Conservation (phyloP, 805 yeast species). For the Huiozyma naganishii region DNA sequence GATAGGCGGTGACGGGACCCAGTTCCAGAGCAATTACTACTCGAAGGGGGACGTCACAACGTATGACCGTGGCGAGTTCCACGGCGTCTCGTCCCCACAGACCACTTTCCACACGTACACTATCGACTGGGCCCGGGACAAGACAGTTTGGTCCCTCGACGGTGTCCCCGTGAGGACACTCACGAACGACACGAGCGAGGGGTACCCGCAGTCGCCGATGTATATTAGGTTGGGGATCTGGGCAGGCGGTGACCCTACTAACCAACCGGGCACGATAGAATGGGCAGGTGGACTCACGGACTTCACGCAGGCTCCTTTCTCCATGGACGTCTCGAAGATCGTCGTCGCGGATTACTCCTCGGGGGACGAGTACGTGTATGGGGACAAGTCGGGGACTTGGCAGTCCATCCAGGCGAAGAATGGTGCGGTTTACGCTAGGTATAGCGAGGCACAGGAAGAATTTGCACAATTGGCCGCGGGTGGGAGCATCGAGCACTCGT, state of each 20-base stretch:
- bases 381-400: constrained; percentile 48
- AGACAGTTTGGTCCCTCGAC: constrained; percentile 61
- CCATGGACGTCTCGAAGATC: constrained; percentile 51
- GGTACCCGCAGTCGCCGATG: constrained; percentile 93
- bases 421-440: constrained; percentile 56
- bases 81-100: constrained; percentile 44
- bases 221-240: constrained; percentile 54
- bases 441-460: constrained; percentile 34
- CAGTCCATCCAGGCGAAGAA: constrained; percentile 44
- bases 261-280: constrained; percentile 56
- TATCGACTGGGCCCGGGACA: constrained; percentile 68
- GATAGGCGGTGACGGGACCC: constrained; percentile 67
- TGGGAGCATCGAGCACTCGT: constrained; percentile 1
- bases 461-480: constrained; percentile 26
- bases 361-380: constrained; percentile 47
- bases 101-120: constrained; percentile 63
- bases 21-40: constrained; percentile 72
- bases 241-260: constrained; percentile 73
- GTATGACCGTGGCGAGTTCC: constrained; percentile 72
- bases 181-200: constrained; percentile 40
- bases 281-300: constrained; percentile 79
- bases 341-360: constrained; percentile 60
- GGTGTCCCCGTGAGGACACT: constrained; percentile 60
- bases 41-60: constrained; percentile 70
- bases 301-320: constrained; percentile 54